Evolutionary conservation across 768 basidiomycete species (phyloP), one percentile per base, ranked within the genome.

Genomic region (Termitomyces sp.): DNA sequence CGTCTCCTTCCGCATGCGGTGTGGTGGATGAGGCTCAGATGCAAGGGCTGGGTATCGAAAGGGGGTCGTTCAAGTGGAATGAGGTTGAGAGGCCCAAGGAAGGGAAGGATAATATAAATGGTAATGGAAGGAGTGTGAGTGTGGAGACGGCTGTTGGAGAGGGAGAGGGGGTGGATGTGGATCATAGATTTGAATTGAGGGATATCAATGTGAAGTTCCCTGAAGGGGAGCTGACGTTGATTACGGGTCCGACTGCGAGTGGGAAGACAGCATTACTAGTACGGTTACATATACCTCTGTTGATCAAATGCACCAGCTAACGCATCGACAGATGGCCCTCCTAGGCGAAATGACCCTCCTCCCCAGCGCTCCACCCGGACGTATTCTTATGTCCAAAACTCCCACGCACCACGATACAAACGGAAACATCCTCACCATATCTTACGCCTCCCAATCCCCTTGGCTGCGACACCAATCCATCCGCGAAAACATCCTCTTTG

Each of bases 211-310:
- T 94, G 32, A 65, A 73, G 45, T 93, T 94, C 72, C 90, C 92
- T 0, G 77, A 85, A 35, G 83, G 86, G 10, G 66, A 83, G 66
- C 70, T 94, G 17, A 82, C 87, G 0, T 70, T 93, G 7, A 74
- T 93, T 51, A 86, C 85, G 21, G 88, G 87, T 1, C 88, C 90
- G 0, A 92, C 90, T 5, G 91, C 89, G 5, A 83, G 83, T 41
- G 91, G 91, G 1, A 94, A 94, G 72, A 90, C 87, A 0, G 89
- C 90, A 0, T 68, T 92, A 2, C 74, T 93, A 51, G 85, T 85
- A 60, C 37, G 12, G 81, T 68, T 2, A 9, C 22, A 14, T 40
- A 40, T 22, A 1, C 14, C 28, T 37, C 37, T 17, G 15, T 7
- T 37, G 5, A 17, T 37, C 15, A 17, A 30, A n/a, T 19, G 11